Percentiles rank a stretch among this genome's conserved stretches.
These are phyloP conservation scores for Rhododendron kiyosumense DNA, from an alignment of 148 eudicot genomes.

Conservation along the genomic window DNA sequence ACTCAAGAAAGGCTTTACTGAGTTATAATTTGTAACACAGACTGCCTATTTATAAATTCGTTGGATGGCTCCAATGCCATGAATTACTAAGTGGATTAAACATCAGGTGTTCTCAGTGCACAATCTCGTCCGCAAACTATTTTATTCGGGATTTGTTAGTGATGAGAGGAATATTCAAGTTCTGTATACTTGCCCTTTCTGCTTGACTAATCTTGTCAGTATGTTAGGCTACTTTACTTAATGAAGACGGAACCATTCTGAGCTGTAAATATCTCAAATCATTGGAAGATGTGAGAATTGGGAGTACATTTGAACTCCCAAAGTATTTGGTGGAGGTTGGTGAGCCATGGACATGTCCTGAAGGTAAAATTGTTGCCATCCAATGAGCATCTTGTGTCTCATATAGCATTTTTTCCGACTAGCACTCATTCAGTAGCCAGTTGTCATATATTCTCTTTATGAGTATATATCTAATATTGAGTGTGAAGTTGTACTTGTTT, in stretches of 20 bases:
- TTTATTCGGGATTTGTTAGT: background rate
- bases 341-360: constrained; percentile 17
- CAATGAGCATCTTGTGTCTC: background rate
- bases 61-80: background rate
- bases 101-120: background rate
- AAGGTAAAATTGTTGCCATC: constrained; percentile 11
- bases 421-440: background rate
- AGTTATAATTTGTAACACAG: background rate
- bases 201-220: constrained; percentile 5
- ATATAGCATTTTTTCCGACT: background rate
- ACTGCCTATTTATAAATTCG: background rate
- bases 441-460: background rate
- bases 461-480: background rate
- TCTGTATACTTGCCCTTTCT: background rate
- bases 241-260: constrained; percentile 30
- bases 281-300: constrained; percentile 27
- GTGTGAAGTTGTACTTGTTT: background rate
- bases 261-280: constrained; percentile 22
- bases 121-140: background rate
- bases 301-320: constrained; percentile 22
- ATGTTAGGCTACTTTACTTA: constrained; percentile 27
- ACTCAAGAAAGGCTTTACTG: background rate
- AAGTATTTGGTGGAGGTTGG: constrained; percentile 38
- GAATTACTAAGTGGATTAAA: background rate
- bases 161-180: constrained; percentile 2